Conservation (phyloP, 1,284 basidiomycete genomes). For the Xerocomus nothofagi region DNA sequence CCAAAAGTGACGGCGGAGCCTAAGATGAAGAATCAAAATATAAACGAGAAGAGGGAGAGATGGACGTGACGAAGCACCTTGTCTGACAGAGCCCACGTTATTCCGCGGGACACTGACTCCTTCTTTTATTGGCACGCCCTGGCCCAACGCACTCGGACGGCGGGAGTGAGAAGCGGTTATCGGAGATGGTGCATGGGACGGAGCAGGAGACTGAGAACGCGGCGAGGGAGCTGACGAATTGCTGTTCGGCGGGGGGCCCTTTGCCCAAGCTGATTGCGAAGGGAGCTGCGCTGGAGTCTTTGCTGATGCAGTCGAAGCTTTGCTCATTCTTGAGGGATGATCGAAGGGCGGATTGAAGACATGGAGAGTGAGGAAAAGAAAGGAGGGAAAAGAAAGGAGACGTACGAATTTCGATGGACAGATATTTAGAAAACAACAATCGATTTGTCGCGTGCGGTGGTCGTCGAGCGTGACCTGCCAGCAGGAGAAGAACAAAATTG, state of each 20-base stretch:
- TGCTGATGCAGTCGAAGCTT: constrained; percentile 69
- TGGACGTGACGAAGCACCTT: constrained; percentile 43
- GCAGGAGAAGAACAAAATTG: constrained; percentile 62
- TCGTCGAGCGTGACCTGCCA: constrained; percentile 87
- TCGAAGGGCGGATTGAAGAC: constrained; percentile 6
- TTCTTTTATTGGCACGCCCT: constrained; percentile 71
- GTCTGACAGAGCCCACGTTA: constrained; percentile 60
- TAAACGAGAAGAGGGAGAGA: background rate
- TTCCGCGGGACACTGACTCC: constrained; percentile 63
- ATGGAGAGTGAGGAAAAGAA: constrained; percentile 6
- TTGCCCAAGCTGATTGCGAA: constrained; percentile 79
- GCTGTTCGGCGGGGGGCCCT: constrained; percentile 66
- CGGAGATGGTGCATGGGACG: constrained; percentile 45
- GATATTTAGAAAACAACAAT: constrained; percentile 37
- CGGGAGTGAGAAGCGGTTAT: constrained; percentile 62
- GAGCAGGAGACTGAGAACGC: constrained; percentile 75
- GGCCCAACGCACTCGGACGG: constrained; percentile 68
- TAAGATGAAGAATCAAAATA: constrained; percentile 28
- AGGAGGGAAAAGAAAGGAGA: constrained; percentile 28
- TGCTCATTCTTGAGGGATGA: constrained; percentile 73
- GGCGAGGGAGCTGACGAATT: constrained; percentile 53
- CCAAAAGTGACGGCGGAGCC: constrained; percentile 77
- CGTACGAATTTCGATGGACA: constrained; percentile 46
- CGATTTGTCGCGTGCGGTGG: constrained; percentile 63
- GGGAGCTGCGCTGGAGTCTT: constrained; percentile 71